Percentiles rank a stretch among this genome's conserved stretches.
These are phyloP conservation scores for Bondarzewia mesenterica DNA, from an alignment of 1,284 basidiomycete species.

Conservation along the genomic window DNA sequence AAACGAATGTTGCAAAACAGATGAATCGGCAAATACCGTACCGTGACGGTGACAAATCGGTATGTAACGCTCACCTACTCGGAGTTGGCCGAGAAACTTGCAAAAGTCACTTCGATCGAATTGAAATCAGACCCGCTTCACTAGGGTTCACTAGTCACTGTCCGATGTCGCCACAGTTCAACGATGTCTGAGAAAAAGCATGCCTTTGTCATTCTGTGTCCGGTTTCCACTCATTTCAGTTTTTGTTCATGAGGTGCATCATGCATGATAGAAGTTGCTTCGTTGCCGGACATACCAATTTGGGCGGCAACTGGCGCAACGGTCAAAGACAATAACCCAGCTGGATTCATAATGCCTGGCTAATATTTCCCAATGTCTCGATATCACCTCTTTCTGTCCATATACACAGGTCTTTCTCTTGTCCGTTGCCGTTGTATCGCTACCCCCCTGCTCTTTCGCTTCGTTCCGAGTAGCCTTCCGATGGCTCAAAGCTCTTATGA, in stretches of 20 bases:
- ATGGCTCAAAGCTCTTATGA: constrained; percentile 2
- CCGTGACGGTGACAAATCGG: not conserved
- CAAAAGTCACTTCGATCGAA: too few species aligned
- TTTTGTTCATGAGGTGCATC: too few species aligned
- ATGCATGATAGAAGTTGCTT: not conserved
- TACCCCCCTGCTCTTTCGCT: not conserved
- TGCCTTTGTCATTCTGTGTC: too few species aligned
- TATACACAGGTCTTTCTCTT: not conserved
- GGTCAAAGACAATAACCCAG: constrained; percentile 1
- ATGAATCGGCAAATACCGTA: not conserved
- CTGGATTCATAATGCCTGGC: not conserved
- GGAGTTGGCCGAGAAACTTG: not conserved
- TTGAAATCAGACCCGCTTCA: too few species aligned
- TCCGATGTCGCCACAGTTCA: too few species aligned
- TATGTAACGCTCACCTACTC: not conserved
- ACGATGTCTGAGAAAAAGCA: too few species aligned
- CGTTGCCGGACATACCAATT: not conserved
- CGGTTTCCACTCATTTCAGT: too few species aligned
- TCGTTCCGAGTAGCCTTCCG: constrained; percentile 1
- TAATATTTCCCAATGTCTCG: not conserved
- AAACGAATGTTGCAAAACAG: not conserved
- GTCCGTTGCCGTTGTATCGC: not conserved
- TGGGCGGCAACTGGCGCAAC: not conserved
- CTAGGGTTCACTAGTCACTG: too few species aligned
- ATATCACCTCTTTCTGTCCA: not conserved